Evolutionary conservation across 768 basidiomycete genomes (phyloP), one percentile per base, ranked within the genome.

Genomic region (Suillus paluster): DNA sequence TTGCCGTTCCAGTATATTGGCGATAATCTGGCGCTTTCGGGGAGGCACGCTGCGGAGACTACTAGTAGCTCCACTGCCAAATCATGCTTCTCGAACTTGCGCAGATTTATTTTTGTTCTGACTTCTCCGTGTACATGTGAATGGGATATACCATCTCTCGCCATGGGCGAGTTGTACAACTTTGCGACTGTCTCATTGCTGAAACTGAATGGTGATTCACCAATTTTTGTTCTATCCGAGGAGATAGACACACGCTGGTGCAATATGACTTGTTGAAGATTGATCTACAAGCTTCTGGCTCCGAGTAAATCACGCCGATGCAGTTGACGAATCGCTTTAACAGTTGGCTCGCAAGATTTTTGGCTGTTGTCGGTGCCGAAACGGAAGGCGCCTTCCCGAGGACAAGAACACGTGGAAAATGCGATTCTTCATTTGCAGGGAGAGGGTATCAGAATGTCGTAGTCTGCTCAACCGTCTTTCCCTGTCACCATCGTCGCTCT

Each of bases 1-100:
- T 57, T 64, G 61, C 46, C 55, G 52, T 61, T 54, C 64, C 66
- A 34, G 63, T 64, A 36, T 39, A 42, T n/a, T 44, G 42, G n/a
- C 10, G n/a, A 21, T 45, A n/a, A n/a, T n/a, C n/a, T 48, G 42
- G 56, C 56, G 27, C 61, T 57, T 65, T 58, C 59, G 65, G 67
- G 23, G 39, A 25, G 17, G 33, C 5, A 30, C 27, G 49, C 27
- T 49, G 48, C 48, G 58, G 56, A 57, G 56, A 38, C 14, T 23
- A 53, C 6, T 30, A 48, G 27, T 23, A 23, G 36, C 53, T 54
- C 53, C 36, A 54, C 14, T 53, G n/a, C 30, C 50, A 21, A 34
- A 34, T n/a, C 17, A 49, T n/a, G 34, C 33, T 7, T 44, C 42
- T 53, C 33, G 50, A 52, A 34, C 12, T 53, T 21, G 12, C 21